Evolutionary conservation across 192 early-diverging fungal genomes (phyloP).

Genomic region (Coemansia erecta): DNA sequence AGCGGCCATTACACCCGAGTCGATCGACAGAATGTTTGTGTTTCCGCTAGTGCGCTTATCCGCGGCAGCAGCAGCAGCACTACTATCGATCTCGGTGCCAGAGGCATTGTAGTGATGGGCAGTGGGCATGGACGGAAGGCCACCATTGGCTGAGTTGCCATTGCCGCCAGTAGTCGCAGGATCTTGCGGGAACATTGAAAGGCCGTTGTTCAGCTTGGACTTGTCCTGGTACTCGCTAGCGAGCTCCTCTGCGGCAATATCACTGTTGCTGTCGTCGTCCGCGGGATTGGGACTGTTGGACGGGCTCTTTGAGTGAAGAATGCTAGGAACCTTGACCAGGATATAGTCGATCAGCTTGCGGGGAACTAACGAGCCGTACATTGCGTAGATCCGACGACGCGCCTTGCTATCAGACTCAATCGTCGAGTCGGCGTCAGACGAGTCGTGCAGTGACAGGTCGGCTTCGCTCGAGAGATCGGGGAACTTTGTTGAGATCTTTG

Average conservation of each 20-base stretch:
- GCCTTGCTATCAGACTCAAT: constrained; percentile 17
- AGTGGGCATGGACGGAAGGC: constrained; percentile 19
- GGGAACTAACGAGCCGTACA: constrained; percentile 44
- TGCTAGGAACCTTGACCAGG: constrained; percentile 35
- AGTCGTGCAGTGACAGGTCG: constrained; percentile 10
- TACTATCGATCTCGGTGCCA: not conserved
- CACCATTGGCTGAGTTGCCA: constrained; percentile 3
- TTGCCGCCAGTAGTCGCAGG: not conserved
- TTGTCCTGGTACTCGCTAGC: constrained; percentile 1
- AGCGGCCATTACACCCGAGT: constrained; percentile 12
- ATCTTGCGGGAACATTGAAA: not conserved
- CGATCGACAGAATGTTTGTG: constrained; percentile 36
- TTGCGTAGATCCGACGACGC: constrained; percentile 31
- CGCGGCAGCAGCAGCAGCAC: not conserved
- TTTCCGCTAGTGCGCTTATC: constrained; percentile 23
- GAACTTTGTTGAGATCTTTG: constrained; percentile 27
- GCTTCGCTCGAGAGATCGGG: constrained; percentile 29
- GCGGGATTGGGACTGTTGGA: not conserved
- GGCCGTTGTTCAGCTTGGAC: not conserved
- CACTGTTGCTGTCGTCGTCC: not conserved
- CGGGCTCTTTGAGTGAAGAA: constrained; percentile 12
- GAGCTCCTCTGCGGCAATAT: constrained; percentile 6
- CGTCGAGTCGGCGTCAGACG: constrained; percentile 13
- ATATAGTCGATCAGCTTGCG: constrained; percentile 37
- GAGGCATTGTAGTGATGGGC: constrained; percentile 32